These are phyloP conservation scores for Tulasnella sp. DNA, from an alignment of 768 basidiomycete genomes.

Conservation along the genomic window DNA sequence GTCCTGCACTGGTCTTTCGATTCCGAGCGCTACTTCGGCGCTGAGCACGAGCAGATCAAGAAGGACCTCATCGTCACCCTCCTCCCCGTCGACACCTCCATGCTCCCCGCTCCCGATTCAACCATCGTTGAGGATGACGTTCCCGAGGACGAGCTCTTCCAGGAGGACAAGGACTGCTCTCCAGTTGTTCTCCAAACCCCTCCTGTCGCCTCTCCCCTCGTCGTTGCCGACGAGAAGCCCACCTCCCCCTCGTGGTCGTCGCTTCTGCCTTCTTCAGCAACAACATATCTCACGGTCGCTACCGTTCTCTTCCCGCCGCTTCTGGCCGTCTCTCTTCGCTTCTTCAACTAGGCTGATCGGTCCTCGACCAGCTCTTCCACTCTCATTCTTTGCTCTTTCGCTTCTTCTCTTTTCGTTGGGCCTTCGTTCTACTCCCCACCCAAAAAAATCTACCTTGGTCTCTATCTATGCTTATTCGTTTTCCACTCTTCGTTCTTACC, in stretches of 20 bases:
- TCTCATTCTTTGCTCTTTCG: not conserved
- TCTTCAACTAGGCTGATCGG: not conserved
- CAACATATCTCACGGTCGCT: not conserved
- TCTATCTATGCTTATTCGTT: not conserved
- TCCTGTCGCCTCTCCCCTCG: not conserved
- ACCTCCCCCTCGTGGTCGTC: not conserved
- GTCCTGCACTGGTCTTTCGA: constrained; percentile 70
- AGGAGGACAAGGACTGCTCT: not conserved
- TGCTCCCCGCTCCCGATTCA: constrained; percentile 15
- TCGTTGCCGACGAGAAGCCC: not conserved
- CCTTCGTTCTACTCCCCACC: not conserved
- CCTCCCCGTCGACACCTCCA: constrained; percentile 37
- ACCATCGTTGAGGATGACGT: constrained; percentile 13
- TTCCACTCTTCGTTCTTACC: not conserved
- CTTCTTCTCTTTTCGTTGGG: not conserved
- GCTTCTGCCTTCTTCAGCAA: not conserved
- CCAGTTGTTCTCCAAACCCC: not conserved
- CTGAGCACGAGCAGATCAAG: constrained; percentile 53
- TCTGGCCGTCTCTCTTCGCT: not conserved
- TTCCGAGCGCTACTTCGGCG: constrained; percentile 65
- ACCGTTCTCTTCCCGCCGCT: not conserved
- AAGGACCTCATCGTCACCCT: constrained; percentile 51
- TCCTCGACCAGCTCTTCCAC: not conserved
- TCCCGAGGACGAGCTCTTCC: not conserved
- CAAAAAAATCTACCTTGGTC: not conserved